These are phyloP conservation scores for Aspergillus versicolor DNA, from an alignment of 2,329 filamentous ascomycete species.

Conservation along the genomic window DNA sequence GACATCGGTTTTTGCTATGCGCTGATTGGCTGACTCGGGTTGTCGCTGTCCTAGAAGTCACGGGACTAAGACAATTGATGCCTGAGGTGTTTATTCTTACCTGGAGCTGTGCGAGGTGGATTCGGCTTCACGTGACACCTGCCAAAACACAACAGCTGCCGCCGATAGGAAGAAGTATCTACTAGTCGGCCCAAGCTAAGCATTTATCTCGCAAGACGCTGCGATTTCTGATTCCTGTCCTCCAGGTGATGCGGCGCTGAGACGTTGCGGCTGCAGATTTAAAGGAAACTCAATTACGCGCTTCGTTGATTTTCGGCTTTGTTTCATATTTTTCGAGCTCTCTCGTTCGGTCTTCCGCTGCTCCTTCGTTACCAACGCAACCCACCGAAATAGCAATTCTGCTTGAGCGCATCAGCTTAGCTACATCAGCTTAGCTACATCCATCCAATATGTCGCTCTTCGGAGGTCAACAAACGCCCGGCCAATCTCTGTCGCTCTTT, in stretches of 20 bases:
- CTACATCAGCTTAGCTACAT: no score
- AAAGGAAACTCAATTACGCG: not conserved
- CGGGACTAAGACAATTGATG: not conserved
- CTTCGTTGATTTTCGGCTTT: not conserved
- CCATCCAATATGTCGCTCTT: constrained; percentile 39
- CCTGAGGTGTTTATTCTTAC: constrained; percentile 4
- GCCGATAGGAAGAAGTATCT: not conserved
- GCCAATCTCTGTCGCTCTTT: constrained; percentile 31
- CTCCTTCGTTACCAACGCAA: not conserved
- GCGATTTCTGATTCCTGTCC: not conserved
- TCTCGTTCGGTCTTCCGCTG: not conserved
- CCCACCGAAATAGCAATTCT: not conserved
- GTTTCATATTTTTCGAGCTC: constrained; percentile 4
- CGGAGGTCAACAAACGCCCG: constrained; percentile 25
- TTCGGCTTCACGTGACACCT: constrained; percentile 15
- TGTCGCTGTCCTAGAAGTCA: not conserved
- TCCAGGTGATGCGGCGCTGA: constrained; percentile 1
- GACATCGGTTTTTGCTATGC: constrained; percentile 32
- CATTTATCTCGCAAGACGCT: not conserved
- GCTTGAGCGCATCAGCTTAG: not conserved
- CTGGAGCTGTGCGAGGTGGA: not conserved
- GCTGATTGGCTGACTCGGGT: constrained; percentile 34
- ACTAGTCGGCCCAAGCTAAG: not conserved
- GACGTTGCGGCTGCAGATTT: not conserved
- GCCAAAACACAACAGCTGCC: constrained; percentile 18